Evolutionary conservation across 2,329 filamentous ascomycete species (phyloP), one percentile per base, ranked within the genome.

Genomic region (Apiospora koreana): DNA sequence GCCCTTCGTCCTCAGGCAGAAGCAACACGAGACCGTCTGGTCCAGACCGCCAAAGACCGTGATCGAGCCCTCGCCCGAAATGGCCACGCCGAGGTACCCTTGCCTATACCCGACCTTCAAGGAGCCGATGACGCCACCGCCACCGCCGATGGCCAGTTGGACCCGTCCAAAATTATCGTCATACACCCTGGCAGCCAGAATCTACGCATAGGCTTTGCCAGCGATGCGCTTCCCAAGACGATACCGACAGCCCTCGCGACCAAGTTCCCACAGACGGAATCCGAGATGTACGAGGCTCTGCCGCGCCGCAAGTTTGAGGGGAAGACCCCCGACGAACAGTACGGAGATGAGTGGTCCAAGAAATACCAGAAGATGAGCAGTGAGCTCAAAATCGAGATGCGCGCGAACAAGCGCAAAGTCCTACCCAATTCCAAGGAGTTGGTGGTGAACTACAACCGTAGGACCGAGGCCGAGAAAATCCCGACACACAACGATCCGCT

Each of bases 171-270:
- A 80, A 92, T 97, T 72, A 95, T 99, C 78, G 93, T 98, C 71
- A 94, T 99, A 76, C 96, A 99, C 79, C 91, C 95, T 2, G 96
- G 96, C 41, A 98, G 95, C 79, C 95, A 98, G 81, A 98, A 98
- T 74, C 83, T 99, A 73, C 91, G 96, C 65, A 95, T 99, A 76
- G 96, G 96, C 0, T 90, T 98, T 71, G 95, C 95, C n/a, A 97
- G 93, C 77, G 96, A 99, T 82, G 95, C 95, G 7, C 84, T 99
- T 6, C 96, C 96, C 8, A 97, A 96, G 82, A 97, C 94, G 1
- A 89, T 98, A 50, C 95, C 96, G 6, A 98, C 97, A 93, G 91
- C 94, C 1, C 91, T 98, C 73, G 96, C 95, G 28, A 91, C 92
- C 43, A 93, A 91, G 77, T 93, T 93, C 75, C 84, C 88, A 8